phyloP scores from a whole-genome alignment of 345 rosid genomes.

The Turnera subulata region DNA sequence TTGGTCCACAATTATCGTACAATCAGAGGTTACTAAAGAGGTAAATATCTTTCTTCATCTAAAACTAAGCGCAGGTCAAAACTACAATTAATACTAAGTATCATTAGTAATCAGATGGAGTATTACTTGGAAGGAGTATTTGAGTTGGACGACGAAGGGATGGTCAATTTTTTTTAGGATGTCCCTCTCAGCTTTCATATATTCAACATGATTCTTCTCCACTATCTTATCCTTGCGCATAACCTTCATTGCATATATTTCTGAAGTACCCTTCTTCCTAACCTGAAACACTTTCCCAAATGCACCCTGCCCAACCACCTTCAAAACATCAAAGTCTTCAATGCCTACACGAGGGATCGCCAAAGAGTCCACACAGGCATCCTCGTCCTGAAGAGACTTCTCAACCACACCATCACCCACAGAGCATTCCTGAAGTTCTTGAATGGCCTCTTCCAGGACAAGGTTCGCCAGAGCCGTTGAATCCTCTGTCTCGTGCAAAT shows the following conservation, averaged over 20 bases:
- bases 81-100: background rate
- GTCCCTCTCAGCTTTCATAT: slow-evolving; percentile 96
- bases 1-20: no score
- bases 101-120: background rate
- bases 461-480: slow-evolving; percentile 43
- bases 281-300: slow-evolving; percentile 95
- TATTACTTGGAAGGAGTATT: slow-evolving; percentile 80
- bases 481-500: slow-evolving; percentile 43
- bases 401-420: slow-evolving; percentile 24
- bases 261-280: slow-evolving; percentile 72
- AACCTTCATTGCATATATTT: slow-evolving; percentile 96
- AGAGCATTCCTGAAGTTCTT: slow-evolving; percentile 35
- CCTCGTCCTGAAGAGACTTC: slow-evolving; percentile 21
- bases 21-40: no score
- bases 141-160: slow-evolving; percentile 90
- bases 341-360: slow-evolving; percentile 44
- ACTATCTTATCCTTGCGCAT: slow-evolving; percentile 91
- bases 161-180: slow-evolving; percentile 77
- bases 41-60: background rate
- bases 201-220: slow-evolving; percentile 89
- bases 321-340: slow-evolving; percentile 85
- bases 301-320: slow-evolving; percentile 92
- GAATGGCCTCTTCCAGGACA: slow-evolving; percentile 24
- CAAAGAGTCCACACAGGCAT: slow-evolving; percentile 18
- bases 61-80: background rate